Base-by-base conservation (phyloP, 176 grass and related monocot genomes). In the Bonia amplexicaulis region DNA sequence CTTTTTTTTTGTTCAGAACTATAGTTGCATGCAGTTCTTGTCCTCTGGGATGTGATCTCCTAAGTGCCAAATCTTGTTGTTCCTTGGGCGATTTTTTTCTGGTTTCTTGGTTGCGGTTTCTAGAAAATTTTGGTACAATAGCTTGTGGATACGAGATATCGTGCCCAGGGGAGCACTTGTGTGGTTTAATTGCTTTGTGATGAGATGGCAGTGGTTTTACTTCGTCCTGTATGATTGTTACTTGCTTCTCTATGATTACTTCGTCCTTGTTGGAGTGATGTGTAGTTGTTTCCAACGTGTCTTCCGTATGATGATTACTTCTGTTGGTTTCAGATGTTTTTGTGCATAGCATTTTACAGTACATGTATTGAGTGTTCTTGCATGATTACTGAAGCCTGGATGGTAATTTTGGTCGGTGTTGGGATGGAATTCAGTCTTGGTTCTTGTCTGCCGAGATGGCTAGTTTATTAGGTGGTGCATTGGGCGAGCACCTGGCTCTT, bases 401-500 rank as follows among this genome's bases (percentile, higher is more conserved):
- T 78, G 45, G 5, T 66, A 67, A 14, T 54, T 88, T 78, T 71
- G 44, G 31, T 46, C 14, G 19, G 12, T 46, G 6, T 7, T 46
- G 29, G 31, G 55, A 65, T 54, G 42, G 26, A 45, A 41, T 57
- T 27, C 31, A 47, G 40, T 83, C n/a, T 84, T 79, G 12, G 39
- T 44, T 59, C 23, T 64, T 17, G 33, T 47, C 27, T n/a, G 11
- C 16, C 44, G 10, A 41, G n/a, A n/a, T 48, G 73, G n/a, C 15
- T 66, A 53, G 15, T 74, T 88, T 66, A 41, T 78, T 45, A 78
- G 80, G 51, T 49, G 42, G 31, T 54, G 55, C 4, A 65, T 53
- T 73, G 47, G 39, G n/a, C 15, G 70, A 31, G 9, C 44, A 65
- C 40, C 26, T 71, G 31, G 27, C 33, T 77, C 26, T 35, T 76